Percentiles rank a stretch among this genome's conserved stretches.
phyloP scores from a whole-genome alignment of 2,329 filamentous ascomycete genomes.

The Fusarium illudens region DNA sequence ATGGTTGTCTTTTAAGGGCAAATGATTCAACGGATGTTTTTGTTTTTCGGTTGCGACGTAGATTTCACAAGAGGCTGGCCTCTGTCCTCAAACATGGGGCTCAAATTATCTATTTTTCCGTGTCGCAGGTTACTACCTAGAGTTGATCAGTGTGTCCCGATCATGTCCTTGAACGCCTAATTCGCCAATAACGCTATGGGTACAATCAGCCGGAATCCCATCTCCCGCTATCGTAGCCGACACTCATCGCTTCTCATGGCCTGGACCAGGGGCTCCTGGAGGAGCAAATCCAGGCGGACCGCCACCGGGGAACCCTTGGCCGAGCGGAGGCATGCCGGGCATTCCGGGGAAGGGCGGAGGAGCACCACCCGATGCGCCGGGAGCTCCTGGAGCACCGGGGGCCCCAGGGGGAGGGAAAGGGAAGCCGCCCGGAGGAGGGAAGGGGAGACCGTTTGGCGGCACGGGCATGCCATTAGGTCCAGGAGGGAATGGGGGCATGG shows the following conservation, averaged over 20 bases:
- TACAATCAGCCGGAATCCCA: constrained; percentile 30
- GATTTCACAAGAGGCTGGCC: not conserved
- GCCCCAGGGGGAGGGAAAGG: constrained; percentile 52
- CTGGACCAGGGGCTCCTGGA: constrained; percentile 48
- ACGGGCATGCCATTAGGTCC: constrained; percentile 56
- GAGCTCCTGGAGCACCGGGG: constrained; percentile 39
- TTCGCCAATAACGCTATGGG: constrained; percentile 42
- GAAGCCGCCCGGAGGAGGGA: constrained; percentile 39
- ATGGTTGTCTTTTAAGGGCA: not conserved
- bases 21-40: not conserved
- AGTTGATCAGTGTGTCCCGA: constrained; percentile 17
- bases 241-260: constrained; percentile 51
- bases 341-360: constrained; percentile 46
- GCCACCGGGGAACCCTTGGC: constrained; percentile 54
- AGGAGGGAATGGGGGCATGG: constrained; percentile 55
- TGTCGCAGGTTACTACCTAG: not conserved
- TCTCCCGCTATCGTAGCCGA: not conserved
- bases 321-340: constrained; percentile 51
- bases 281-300: constrained; percentile 47
- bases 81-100: not conserved
- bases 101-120: constrained; percentile 1
- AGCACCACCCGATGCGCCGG: constrained; percentile 40
- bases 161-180: constrained; percentile 44
- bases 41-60: not conserved
- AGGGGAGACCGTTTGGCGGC: constrained; percentile 52